Percentiles rank a stretch among this genome's conserved stretches.
These are phyloP conservation scores for Xylaria castorea DNA, from an alignment of 495 filamentous ascomycete genomes.

Conservation along the genomic window DNA sequence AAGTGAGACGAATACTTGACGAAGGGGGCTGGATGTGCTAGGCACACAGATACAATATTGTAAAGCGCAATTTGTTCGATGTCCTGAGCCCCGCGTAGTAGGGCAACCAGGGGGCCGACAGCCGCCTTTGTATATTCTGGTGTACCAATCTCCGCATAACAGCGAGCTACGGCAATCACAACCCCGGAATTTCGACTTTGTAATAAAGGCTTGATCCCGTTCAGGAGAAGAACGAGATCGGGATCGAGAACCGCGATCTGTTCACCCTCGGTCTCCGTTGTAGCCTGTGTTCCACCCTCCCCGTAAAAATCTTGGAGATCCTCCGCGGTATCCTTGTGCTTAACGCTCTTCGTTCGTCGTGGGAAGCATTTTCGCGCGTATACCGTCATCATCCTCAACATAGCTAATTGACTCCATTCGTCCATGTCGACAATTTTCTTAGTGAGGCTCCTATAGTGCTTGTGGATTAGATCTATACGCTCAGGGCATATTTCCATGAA, in stretches of 20 bases:
- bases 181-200: conserved; percentile 93
- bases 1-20: conserved; percentile 87
- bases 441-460: conserved; percentile 81
- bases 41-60: conserved; percentile 89
- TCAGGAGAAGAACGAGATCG: conserved; percentile 83
- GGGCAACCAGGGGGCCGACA: conserved; percentile 82
- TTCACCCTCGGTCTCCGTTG: conserved; percentile 58
- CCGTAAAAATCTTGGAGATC: conserved; percentile 80
- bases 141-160: conserved; percentile 83
- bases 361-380: conserved; percentile 94
- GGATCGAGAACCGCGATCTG: conserved; percentile 72
- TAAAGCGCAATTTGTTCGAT: conserved; percentile 88
- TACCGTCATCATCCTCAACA: conserved; percentile 76
- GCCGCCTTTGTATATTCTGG: conserved; percentile 71
- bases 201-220: conserved; percentile 79
- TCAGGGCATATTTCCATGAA: conserved; percentile 90
- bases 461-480: conserved; percentile 84
- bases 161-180: conserved; percentile 83
- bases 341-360: conserved; percentile 63
- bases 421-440: conserved; percentile 98
- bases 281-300: conserved; percentile 51
- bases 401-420: conserved; percentile 92
- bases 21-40: conserved; percentile 75
- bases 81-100: conserved; percentile 83
- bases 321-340: conserved; percentile 41